These are phyloP conservation scores for Pseudogymnoascus sp. DNA, from an alignment of 2,329 filamentous ascomycete genomes.

Conservation along the genomic window DNA sequence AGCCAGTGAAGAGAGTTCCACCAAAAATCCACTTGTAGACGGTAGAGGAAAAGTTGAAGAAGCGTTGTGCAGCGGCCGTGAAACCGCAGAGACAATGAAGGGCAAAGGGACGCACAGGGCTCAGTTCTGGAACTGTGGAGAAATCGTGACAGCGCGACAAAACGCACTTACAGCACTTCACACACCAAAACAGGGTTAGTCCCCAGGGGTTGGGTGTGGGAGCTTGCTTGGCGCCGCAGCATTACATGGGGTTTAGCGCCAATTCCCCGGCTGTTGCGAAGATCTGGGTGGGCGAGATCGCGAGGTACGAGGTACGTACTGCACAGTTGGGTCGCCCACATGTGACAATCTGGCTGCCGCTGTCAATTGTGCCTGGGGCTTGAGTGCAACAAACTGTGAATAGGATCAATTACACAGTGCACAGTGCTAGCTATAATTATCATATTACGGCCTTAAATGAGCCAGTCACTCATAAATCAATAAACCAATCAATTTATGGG, in stretches of 20 bases:
- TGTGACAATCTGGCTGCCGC: neutral
- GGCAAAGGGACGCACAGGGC: neutral
- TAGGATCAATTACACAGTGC: neutral
- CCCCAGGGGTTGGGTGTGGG: neutral
- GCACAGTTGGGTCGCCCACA: neutral
- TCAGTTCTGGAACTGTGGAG: neutral
- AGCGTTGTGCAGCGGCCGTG: slow-evolving; percentile 5
- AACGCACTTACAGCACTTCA: neutral
- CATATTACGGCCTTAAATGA: neutral
- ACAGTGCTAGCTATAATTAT: neutral
- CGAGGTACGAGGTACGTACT: neutral
- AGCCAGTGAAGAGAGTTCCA: neutral
- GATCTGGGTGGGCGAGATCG: slow-evolving; percentile 4
- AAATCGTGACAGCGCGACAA: slow-evolving; percentile 2
- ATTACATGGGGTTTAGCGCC: slow-evolving; percentile 1
- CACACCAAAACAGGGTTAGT: neutral
- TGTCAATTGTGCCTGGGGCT: no score
- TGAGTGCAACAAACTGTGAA: neutral
- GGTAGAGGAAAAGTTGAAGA: neutral
- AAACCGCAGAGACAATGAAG: slow-evolving; percentile 4
- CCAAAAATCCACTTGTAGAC: slow-evolving; percentile 1
- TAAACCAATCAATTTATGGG: neutral
- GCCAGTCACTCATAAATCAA: neutral
- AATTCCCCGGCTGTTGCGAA: neutral
- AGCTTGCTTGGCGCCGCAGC: neutral